These are phyloP conservation scores for Blastobotrys muscicola DNA, from an alignment of 805 yeast genomes.

Conservation along the genomic window DNA sequence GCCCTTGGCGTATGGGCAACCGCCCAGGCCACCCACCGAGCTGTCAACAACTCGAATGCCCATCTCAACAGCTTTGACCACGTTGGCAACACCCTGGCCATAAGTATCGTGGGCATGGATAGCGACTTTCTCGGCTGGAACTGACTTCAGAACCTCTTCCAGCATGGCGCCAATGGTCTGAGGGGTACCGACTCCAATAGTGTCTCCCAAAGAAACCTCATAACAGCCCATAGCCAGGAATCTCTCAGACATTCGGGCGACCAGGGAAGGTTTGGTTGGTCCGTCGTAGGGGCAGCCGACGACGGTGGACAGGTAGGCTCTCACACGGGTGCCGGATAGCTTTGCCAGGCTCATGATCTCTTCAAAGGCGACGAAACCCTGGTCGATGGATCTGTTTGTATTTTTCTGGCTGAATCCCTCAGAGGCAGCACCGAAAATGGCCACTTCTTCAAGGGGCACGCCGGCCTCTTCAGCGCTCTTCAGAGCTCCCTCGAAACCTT, in stretches of 20 bases:
- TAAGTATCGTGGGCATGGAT: constrained; percentile 28
- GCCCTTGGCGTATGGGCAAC: constrained; percentile 29
- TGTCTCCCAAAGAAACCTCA: constrained; percentile 28
- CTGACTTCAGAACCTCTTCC: constrained; percentile 15
- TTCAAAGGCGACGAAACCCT: constrained; percentile 19
- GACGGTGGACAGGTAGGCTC: constrained; percentile 27
- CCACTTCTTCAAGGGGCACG: constrained; percentile 16
- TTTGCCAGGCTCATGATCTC: constrained; percentile 18
- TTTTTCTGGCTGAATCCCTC: constrained; percentile 26
- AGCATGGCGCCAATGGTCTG: constrained; percentile 20
- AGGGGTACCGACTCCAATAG: constrained; percentile 28
- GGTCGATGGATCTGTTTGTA: constrained; percentile 23
- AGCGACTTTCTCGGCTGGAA: constrained; percentile 19
- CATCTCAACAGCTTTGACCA: constrained; percentile 22
- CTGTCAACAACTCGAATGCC: constrained; percentile 25
- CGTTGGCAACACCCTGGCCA: constrained; percentile 28
- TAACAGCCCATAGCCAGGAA: constrained; percentile 26
- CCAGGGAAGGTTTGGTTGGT: constrained; percentile 21
- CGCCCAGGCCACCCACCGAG: constrained; percentile 27
- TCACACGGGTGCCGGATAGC: constrained; percentile 16
- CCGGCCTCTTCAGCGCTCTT: constrained; percentile 13
- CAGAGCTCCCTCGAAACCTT: constrained; percentile 22
- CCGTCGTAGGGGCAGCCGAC: constrained; percentile 28
- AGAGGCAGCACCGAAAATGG: constrained; percentile 25
- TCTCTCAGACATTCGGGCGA: constrained; percentile 20